A percentile compares a stretch with the other conserved stretches of the same genome.
phyloP scores from a whole-genome alignment of 176 grass and related monocot genomes.

The Dendrocalamus sinicus region DNA sequence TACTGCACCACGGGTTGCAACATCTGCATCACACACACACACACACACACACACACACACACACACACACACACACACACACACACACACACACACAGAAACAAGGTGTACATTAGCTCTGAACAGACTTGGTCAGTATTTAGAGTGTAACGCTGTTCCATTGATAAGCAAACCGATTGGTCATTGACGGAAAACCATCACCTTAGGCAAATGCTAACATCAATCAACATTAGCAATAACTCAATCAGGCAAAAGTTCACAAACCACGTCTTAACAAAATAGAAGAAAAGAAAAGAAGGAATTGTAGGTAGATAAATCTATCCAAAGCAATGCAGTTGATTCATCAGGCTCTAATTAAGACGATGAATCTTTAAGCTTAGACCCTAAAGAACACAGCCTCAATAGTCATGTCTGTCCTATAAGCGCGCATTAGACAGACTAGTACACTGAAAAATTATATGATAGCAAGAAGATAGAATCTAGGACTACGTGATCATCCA shows the following conservation, averaged over 20 bases:
- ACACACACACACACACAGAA: not conserved
- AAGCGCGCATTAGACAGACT: not conserved
- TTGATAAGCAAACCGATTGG: not conserved
- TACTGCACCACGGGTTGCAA: slow-evolving; percentile 52
- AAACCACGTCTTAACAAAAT: not conserved
- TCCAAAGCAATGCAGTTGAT: not conserved
- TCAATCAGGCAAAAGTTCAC: not conserved
- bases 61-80: not conserved
- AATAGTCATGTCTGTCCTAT: not conserved
- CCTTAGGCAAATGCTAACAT: not conserved
- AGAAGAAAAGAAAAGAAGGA: not conserved
- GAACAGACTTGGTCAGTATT: not conserved
- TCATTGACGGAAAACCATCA: not conserved
- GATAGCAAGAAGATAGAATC: not conserved
- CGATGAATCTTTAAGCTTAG: not conserved
- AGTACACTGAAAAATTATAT: not conserved
- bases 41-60: not conserved
- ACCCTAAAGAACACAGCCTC: not conserved
- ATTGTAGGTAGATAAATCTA: not conserved
- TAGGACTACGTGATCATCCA: slow-evolving; percentile 10
- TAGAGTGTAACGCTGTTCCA: not conserved
- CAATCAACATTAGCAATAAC: not conserved
- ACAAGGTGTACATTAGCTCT: not conserved
- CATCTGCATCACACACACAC: slow-evolving; percentile 48
- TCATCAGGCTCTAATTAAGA: not conserved